Percentiles rank a stretch among this genome's conserved stretches.
phyloP scores from a whole-genome alignment of 768 basidiomycete genomes.

The Russula dissimulans region DNA sequence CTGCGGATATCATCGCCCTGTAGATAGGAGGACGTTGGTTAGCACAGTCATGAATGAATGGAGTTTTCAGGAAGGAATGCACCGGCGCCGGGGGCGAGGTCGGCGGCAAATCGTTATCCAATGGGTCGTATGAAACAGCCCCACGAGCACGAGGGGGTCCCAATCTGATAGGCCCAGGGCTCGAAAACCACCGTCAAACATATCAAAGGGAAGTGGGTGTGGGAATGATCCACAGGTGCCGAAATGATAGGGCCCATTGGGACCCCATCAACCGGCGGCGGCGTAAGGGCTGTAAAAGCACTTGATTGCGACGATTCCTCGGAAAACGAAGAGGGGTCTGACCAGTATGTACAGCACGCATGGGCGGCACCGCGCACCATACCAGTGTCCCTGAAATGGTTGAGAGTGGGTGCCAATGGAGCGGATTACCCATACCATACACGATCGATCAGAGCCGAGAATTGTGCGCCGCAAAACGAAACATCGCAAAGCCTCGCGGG shows the following conservation, averaged over 20 bases:
- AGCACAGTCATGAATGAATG: not conserved
- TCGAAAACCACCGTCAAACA: not conserved
- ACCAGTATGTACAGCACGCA: not conserved
- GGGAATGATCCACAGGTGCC: constrained; percentile 2
- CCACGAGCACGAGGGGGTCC: not conserved
- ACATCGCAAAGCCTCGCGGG: not conserved
- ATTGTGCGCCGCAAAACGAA: not conserved
- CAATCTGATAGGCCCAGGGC: not conserved
- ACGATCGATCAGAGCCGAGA: constrained; percentile 8
- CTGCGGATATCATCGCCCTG: not conserved
- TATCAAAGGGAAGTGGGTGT: not conserved
- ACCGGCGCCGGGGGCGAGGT: not conserved
- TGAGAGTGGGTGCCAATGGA: not conserved
- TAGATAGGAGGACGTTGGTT: not conserved
- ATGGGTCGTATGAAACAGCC: not conserved
- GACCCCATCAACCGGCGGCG: not conserved
- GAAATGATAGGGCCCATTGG: not conserved
- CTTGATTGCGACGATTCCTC: not conserved
- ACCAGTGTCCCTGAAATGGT: not conserved
- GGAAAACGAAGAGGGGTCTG: constrained; percentile 10
- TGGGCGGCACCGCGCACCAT: not conserved
- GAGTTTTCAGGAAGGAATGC: not conserved
- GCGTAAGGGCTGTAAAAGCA: not conserved
- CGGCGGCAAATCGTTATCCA: not conserved
- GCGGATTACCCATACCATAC: not conserved